Conservation (phyloP, 2,329 filamentous ascomycete genomes). For the Fusarium poae region DNA sequence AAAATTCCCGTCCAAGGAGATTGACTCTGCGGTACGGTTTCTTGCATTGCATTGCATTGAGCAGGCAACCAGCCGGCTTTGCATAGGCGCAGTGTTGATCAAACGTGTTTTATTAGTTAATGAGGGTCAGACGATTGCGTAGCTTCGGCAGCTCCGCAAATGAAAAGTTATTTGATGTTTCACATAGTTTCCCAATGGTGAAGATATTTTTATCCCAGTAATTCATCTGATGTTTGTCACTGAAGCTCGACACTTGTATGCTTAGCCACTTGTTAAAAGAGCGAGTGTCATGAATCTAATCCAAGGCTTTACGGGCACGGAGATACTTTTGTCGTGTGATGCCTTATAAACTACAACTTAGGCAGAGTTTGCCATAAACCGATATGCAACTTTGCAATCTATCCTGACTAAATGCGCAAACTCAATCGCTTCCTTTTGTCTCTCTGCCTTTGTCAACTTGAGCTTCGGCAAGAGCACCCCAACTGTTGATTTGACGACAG, state of each 20-base stretch:
- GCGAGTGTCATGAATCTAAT: background rate
- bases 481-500: background rate
- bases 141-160: slow-evolving; percentile 19
- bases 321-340: background rate
- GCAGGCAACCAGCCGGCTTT: slow-evolving; percentile 18
- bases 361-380: background rate
- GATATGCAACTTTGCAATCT: background rate
- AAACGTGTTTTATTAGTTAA: slow-evolving; percentile 9
- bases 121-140: slow-evolving; percentile 12
- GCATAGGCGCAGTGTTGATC: slow-evolving; percentile 5
- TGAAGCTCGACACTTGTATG: background rate
- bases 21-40: slow-evolving; percentile 7
- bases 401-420: background rate
- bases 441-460: background rate
- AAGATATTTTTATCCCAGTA: background rate
- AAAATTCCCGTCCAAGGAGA: slow-evolving; percentile 9
- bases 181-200: background rate
- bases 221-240: background rate
- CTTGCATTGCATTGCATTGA: slow-evolving; percentile 26
- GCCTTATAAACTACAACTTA: background rate
- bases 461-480: background rate
- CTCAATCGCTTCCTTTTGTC: background rate
- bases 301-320: background rate
- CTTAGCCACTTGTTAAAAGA: background rate
- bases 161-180: slow-evolving; percentile 35